These are phyloP conservation scores for Venturia carpophila DNA, from an alignment of 2,329 filamentous ascomycete species.

Conservation along the genomic window DNA sequence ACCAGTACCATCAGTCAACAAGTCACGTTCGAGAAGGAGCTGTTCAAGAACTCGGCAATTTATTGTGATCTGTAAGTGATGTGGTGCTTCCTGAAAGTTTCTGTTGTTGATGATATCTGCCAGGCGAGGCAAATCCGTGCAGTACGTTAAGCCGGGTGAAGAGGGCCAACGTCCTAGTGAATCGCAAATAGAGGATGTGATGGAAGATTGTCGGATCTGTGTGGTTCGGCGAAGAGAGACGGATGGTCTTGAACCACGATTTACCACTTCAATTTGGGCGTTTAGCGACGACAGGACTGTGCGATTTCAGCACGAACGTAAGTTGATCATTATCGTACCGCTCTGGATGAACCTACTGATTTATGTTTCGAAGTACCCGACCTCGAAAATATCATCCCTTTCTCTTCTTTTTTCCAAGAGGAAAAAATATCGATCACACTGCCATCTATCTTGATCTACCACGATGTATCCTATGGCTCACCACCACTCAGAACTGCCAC, in stretches of 20 bases:
- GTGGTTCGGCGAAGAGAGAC: slow-evolving; percentile 39
- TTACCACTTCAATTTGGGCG: slow-evolving; percentile 40
- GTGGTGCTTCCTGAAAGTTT: neutral
- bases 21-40: slow-evolving; percentile 16
- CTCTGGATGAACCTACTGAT: slow-evolving; percentile 14
- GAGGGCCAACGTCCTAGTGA: slow-evolving; percentile 27
- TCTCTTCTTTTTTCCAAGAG: slow-evolving; percentile 38
- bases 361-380: slow-evolving; percentile 27
- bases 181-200: slow-evolving; percentile 35
- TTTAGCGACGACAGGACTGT: slow-evolving; percentile 37
- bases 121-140: slow-evolving; percentile 34
- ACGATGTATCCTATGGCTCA: slow-evolving; percentile 31
- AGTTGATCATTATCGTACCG: slow-evolving; percentile 4
- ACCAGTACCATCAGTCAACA: slow-evolving; percentile 16
- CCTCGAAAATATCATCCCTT: slow-evolving; percentile 36
- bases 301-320: slow-evolving; percentile 36
- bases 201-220: slow-evolving; percentile 34
- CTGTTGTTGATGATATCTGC: slow-evolving; percentile 13
- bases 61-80: slow-evolving; percentile 17
- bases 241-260: slow-evolving; percentile 29
- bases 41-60: slow-evolving; percentile 19
- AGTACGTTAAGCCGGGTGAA: slow-evolving; percentile 35
- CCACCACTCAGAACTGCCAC: slow-evolving; percentile 29
- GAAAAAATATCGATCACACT: slow-evolving; percentile 38
- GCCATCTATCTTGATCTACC: slow-evolving; percentile 34